Evolutionary conservation across 2,329 filamentous ascomycete species (phyloP).

Genomic region (Botryotinia narcissicola): DNA sequence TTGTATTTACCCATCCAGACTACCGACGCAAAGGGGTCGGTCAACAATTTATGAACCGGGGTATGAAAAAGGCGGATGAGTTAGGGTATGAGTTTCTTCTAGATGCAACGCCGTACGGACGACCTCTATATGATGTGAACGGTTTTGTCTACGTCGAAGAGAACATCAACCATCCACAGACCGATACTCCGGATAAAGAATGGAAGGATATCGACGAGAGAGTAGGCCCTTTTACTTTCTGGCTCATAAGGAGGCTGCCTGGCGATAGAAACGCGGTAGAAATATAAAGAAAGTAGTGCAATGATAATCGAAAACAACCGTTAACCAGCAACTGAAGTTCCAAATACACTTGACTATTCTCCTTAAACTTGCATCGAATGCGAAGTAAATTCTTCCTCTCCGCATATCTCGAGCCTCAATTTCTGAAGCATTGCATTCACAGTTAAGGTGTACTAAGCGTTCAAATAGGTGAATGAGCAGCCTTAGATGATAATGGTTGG

Average conservation of each 20-base stretch:
- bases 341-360: not conserved
- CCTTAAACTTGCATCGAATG: not conserved
- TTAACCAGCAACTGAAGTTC: not conserved
- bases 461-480: not conserved
- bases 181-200: constrained; percentile 14
- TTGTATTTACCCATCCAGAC: constrained; percentile 20
- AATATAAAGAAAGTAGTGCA: not conserved
- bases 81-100: constrained; percentile 14
- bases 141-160: constrained; percentile 16
- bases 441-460: not conserved
- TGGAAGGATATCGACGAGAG: constrained; percentile 21
- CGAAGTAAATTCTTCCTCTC: not conserved
- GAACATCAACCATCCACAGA: constrained; percentile 18
- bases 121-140: constrained; percentile 19
- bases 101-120: constrained; percentile 18
- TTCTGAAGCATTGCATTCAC: not conserved
- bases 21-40: constrained; percentile 20
- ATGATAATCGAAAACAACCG: not conserved
- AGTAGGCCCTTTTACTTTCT: constrained; percentile 21
- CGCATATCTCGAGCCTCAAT: not conserved
- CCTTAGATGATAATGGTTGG: not conserved
- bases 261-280: not conserved
- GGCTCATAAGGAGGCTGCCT: constrained; percentile 18
- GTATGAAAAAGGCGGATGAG: constrained; percentile 14
- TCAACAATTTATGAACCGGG: constrained; percentile 14